A percentile compares a stretch with the other conserved stretches of the same genome.
phyloP scores from a whole-genome alignment of 371 early-diverging fungal genomes.

The Gilbertella persicaria region DNA sequence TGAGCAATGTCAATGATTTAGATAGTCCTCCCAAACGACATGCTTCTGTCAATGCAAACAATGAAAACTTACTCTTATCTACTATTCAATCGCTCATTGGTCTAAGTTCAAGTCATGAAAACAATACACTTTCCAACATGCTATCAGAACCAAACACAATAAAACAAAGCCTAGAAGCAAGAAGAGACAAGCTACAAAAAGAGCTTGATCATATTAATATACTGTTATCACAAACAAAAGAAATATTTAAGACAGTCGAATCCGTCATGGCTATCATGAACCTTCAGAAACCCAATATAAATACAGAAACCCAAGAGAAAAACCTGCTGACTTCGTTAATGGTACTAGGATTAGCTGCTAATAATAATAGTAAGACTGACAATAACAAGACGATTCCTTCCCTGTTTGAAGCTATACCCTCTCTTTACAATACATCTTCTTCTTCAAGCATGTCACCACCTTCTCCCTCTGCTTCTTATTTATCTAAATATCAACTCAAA shows the following conservation, averaged over 20 bases:
- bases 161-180: slow-evolving; percentile 24
- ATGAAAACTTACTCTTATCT: slow-evolving; percentile 6
- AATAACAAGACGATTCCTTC: slow-evolving; percentile 12
- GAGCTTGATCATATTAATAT: slow-evolving; percentile 36
- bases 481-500: slow-evolving; percentile 8
- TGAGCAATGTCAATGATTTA: neutral
- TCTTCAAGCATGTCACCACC: neutral
- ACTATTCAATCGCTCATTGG: slow-evolving; percentile 5
- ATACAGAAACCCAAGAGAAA: neutral
- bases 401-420: slow-evolving; percentile 20
- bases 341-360: slow-evolving; percentile 19
- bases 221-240: slow-evolving; percentile 35
- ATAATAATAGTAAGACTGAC: neutral
- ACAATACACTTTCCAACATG: slow-evolving; percentile 13
- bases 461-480: neutral
- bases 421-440: slow-evolving; percentile 1
- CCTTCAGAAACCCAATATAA: neutral
- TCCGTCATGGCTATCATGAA: slow-evolving; percentile 25
- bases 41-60: neutral
- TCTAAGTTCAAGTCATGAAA: neutral
- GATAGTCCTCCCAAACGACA: neutral
- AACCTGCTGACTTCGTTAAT: slow-evolving; percentile 14
- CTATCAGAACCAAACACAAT: slow-evolving; percentile 32
- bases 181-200: slow-evolving; percentile 31
- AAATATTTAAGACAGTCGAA: slow-evolving; percentile 37